Base-by-base conservation (phyloP, 169 alveolate species). In the Perkinsus chesapeaki region DNA sequence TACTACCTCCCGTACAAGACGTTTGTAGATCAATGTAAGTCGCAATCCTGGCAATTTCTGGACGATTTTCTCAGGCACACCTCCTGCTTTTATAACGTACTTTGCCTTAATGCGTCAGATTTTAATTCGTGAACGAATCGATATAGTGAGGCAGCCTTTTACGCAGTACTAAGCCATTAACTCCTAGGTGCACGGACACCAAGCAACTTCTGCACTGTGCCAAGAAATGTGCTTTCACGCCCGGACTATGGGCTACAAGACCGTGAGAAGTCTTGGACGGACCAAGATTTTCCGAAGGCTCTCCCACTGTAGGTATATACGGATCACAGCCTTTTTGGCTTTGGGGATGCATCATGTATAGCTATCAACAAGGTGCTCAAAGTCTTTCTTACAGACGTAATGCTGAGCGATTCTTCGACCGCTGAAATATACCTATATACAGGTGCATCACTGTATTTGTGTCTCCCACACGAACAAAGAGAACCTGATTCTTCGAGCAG, bases 271-370 rank as follows among this genome's bases (percentile, higher is more conserved):
- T 60, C 36, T 27, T 60, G 7, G 3, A 5, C 31, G 3, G 12
- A 1, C 37, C 23, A 27, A 98, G 99, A 12, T 60, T 16, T 93
- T 93, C 93, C 97, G 98, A 93, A 96, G 97, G 0, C 27, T 23
- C 31, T 23, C 37, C 12, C 82, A 34, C 37, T 60, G 82, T 60
- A 60, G 82, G 99, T 99, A 36, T 99, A 97, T 96, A 99, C 99
- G 19, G 99, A 99, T 95, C 99, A 99, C 96, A 98, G 99, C n/a
- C 96, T 99, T 92, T 99, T 98, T 96, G 99, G 99, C 60, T 98
- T 99, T 93, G 96, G 98, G 31, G 99, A 98, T 94, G 96, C 97
- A 19, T 99, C 99, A 38, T 98, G 99, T 92, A 98, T 98, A n/a
- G 99, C 98, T 94, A 95, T 98, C 31, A 98, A 98, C 94, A 98